Evolutionary conservation across 2,329 filamentous ascomycete genomes (phyloP), one percentile per base, ranked within the genome.

Genomic region (Colletotrichum sp.): DNA sequence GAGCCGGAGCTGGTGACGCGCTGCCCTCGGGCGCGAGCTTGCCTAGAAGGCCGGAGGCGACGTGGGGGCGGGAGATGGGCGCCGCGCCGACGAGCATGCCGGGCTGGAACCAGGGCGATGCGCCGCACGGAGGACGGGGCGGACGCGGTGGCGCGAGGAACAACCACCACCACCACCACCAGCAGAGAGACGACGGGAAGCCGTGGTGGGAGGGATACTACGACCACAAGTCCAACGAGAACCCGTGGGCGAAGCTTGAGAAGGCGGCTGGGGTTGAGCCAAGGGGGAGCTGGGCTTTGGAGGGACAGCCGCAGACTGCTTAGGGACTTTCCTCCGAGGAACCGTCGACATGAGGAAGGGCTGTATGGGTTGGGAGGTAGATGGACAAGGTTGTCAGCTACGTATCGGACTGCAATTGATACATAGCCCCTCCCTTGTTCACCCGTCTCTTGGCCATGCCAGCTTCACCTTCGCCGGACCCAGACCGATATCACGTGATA

Each of bases 151-250:
- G 34, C 34, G 34, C 14, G 32, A 26, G 34, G 16, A 28, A 28
- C 39, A 34, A 43, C 9, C n/a, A n/a, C n/a, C 36, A 63, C 34
- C 63, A 34, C 34, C 48, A 67, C 36, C 59, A 60, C 26, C 61
- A 76, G 26, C 72, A 73, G 13, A 43, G 63, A n/a, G 36, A 26
- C 36, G 63, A 66, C 24, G 68, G 77, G 10, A 77, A 85, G 74
- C 84, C 84, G 2, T 95, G 93, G 87, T 94, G 93, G 83, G 85
- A 89, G 52, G 92, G 88, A 43, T 95, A 94, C 82, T 96, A 95
- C 82, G 90, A 95, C 74, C 90, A 91, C 0, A 89, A 87, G 74
- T 94, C 93, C 77, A 91, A 95, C 79, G 89, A 93, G 81, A 95
- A 96, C 81, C 94, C 94, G 0, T 96, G 94, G 94, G 90, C 88